Percentiles rank a stretch among this genome's conserved stretches.
Conservation (phyloP, 768 basidiomycete genomes). For the Mycena epipterygia region DNA sequence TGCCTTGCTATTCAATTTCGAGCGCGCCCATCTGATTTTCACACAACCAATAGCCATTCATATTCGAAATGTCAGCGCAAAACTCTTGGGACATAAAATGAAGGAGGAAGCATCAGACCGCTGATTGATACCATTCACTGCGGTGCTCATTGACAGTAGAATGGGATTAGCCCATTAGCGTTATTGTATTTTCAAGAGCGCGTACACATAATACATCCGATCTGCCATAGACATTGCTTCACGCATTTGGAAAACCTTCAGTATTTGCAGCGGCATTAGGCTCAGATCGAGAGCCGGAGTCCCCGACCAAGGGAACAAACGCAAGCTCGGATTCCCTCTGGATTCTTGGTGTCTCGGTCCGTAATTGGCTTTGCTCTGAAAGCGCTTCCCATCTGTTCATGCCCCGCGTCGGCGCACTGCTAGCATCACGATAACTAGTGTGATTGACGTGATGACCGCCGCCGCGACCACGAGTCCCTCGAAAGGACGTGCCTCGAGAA, state of each 20-base stretch:
- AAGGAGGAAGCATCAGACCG: constrained; percentile 53
- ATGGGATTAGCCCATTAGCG: constrained; percentile 12
- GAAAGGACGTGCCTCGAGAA: constrained; percentile 39
- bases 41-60: no score
- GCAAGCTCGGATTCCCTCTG: not conserved
- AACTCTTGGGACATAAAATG: constrained; percentile 77
- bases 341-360: not conserved
- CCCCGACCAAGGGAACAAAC: not conserved
- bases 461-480: constrained; percentile 40
- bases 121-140: not conserved
- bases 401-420: constrained; percentile 24
- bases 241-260: not conserved
- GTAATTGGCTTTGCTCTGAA: constrained; percentile 1
- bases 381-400: constrained; percentile 20
- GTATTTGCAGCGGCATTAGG: no score
- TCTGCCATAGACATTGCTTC: not conserved
- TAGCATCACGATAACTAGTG: constrained; percentile 24
- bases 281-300: not conserved
- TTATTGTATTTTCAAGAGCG: constrained; percentile 18
- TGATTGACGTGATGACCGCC: constrained; percentile 34
- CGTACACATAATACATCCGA: constrained; percentile 25
- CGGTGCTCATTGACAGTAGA: not conserved
- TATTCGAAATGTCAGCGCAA: constrained; percentile 89
- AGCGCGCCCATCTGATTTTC: no score
- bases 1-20: no score